phyloP scores from a whole-genome alignment of 257 asterid species.

The Phtheirospermum japonicum region DNA sequence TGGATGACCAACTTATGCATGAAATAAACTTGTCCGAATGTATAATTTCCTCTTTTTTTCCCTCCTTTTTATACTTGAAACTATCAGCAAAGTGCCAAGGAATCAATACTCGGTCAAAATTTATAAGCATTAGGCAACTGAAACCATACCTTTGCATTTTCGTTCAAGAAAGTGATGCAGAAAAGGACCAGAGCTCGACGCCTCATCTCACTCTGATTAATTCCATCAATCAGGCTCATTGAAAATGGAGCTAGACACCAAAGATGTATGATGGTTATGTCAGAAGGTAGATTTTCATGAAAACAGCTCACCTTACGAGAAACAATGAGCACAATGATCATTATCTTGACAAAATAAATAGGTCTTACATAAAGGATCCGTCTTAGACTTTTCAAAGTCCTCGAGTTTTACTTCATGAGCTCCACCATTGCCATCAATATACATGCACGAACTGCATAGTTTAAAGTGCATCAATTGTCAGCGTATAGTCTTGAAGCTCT shows the following conservation, averaged over 20 bases:
- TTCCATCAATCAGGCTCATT: slow-evolving; percentile 74
- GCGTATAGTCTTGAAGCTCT: slow-evolving; percentile 1
- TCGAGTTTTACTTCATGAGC: slow-evolving; percentile 52
- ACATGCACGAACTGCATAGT: slow-evolving; percentile 63
- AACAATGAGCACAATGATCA: slow-evolving; percentile 16
- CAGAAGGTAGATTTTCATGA: slow-evolving; percentile 7
- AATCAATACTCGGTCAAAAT: too few species aligned
- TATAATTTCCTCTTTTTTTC: too few species aligned
- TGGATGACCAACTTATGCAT: slow-evolving; percentile 1
- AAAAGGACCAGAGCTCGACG: slow-evolving; percentile 83
- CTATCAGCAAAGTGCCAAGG: neutral
- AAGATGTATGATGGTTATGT: slow-evolving; percentile 22
- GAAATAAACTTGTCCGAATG: too few species aligned
- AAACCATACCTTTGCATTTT: slow-evolving; percentile 66
- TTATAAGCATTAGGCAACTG: slow-evolving; percentile 15
- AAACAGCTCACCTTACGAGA: slow-evolving; percentile 16
- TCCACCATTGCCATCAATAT: slow-evolving; percentile 53
- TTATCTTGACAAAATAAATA: slow-evolving; percentile 15
- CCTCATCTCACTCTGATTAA: slow-evolving; percentile 74
- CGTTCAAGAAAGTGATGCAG: slow-evolving; percentile 64
- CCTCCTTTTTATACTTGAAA: too few species aligned
- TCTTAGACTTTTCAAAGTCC: slow-evolving; percentile 58
- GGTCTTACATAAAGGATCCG: slow-evolving; percentile 71
- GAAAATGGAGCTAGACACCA: slow-evolving; percentile 56
- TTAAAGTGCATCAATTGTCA: slow-evolving; percentile 22